A percentile compares a stretch with the other conserved stretches of the same genome.
These are phyloP conservation scores for Salix purpurea DNA, from an alignment of 345 rosid species.

Conservation along the genomic window DNA sequence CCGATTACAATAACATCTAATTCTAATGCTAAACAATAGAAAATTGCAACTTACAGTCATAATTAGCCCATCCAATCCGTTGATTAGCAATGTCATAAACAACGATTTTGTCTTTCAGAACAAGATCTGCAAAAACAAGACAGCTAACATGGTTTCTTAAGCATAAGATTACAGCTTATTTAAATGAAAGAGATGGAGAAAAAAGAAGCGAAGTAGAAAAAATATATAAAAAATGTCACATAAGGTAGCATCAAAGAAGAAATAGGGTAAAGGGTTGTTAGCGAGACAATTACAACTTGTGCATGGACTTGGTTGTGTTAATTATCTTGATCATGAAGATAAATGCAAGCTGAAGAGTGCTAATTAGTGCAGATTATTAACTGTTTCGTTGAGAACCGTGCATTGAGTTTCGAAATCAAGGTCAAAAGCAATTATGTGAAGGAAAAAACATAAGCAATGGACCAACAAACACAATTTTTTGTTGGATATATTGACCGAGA, in stretches of 20 bases:
- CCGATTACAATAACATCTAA: not conserved
- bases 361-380: not conserved
- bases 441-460: not conserved
- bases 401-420: not conserved
- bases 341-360: not conserved
- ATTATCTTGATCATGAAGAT: not conserved
- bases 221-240: not conserved
- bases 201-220: not conserved
- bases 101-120: conserved; percentile 78
- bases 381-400: not conserved
- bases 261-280: not conserved
- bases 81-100: conserved; percentile 80
- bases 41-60: conserved; percentile 61
- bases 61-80: conserved; percentile 81
- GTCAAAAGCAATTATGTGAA: not conserved
- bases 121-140: conserved; percentile 56
- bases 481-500: not conserved
- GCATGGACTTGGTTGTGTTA: not conserved
- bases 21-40: not conserved
- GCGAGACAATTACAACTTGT: not conserved
- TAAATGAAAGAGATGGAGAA: not conserved
- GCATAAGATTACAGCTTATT: not conserved
- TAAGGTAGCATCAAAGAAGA: not conserved
- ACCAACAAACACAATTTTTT: not conserved
- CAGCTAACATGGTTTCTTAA: not conserved